These are phyloP conservation scores for Fragilariopsis cylindrus DNA, from an alignment of 108 stramenopile genomes.

Conservation along the genomic window DNA sequence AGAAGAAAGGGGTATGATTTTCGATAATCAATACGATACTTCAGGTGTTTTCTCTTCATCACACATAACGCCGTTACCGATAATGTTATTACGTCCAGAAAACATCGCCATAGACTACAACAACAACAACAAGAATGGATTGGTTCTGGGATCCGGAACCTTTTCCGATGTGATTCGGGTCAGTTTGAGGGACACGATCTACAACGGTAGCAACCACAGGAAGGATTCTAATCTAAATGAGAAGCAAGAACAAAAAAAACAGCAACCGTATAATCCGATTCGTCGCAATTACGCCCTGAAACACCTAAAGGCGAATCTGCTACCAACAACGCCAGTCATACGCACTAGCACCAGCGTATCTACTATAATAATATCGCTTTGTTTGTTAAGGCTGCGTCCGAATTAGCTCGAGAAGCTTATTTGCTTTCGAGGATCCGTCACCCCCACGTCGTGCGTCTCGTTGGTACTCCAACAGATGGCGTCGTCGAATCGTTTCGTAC, in stretches of 20 bases:
- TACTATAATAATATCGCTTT: slow-evolving; percentile 16
- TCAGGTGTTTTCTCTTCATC: background rate
- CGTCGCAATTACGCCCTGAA: slow-evolving; percentile 38
- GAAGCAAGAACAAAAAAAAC: background rate
- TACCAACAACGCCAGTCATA: slow-evolving; percentile 7
- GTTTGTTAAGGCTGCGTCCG: slow-evolving; percentile 59
- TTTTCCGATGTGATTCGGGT: background rate
- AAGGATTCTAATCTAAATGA: slow-evolving; percentile 8
- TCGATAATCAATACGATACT: background rate
- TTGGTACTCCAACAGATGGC: slow-evolving; percentile 29
- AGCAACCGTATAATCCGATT: too few species aligned
- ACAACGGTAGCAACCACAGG: slow-evolving; percentile 33
- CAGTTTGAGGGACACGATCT: slow-evolving; percentile 33
- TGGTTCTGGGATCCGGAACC: too few species aligned
- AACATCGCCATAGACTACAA: too few species aligned
- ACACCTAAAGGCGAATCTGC: slow-evolving; percentile 50
- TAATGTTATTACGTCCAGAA: background rate
- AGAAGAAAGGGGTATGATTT: background rate
- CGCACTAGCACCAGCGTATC: background rate
- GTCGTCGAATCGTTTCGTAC: slow-evolving; percentile 46
- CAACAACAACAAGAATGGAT: background rate
- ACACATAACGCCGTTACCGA: background rate
- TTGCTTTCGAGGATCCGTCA: slow-evolving; percentile 49
- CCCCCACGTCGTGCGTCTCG: background rate
- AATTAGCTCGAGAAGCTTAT: slow-evolving; percentile 76